phyloP scores from a whole-genome alignment of 805 yeast species.

The Candida silvicultrix region DNA sequence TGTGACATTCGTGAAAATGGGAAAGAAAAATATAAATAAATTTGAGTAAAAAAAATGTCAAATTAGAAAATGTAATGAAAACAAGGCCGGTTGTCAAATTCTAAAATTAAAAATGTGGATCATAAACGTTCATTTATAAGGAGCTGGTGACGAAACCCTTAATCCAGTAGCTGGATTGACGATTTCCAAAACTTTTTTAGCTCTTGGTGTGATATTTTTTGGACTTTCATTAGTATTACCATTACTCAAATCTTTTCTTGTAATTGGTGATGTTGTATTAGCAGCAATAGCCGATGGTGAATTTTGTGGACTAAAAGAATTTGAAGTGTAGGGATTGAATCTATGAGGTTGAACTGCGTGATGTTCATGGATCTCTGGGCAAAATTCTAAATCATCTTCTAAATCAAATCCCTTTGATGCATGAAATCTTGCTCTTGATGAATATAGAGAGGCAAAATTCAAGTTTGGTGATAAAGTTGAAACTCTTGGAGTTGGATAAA shows the following conservation, averaged over 20 bases:
- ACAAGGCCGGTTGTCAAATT: background rate
- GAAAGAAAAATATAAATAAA: background rate
- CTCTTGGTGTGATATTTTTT: slow-evolving; percentile 48
- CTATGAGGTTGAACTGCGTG: slow-evolving; percentile 28
- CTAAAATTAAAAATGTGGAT: background rate
- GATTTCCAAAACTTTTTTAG: slow-evolving; percentile 53
- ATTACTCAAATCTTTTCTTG: slow-evolving; percentile 13
- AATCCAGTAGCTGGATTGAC: slow-evolving; percentile 57
- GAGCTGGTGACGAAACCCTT: slow-evolving; percentile 47
- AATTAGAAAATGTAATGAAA: background rate
- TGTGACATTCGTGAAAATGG: background rate
- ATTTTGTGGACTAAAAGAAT: slow-evolving; percentile 49
- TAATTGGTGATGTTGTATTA: slow-evolving; percentile 14
- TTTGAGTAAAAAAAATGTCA: background rate
- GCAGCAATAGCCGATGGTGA: slow-evolving; percentile 29
- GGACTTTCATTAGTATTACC: slow-evolving; percentile 27
- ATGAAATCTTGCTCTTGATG: slow-evolving; percentile 48
- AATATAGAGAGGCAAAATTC: slow-evolving; percentile 30
- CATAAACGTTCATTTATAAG: slow-evolving; percentile 13
- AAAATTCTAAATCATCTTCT: slow-evolving; percentile 60
- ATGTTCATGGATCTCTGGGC: slow-evolving; percentile 42
- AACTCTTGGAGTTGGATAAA: slow-evolving; percentile 17
- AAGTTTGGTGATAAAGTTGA: slow-evolving; percentile 14
- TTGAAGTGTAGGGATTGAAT: slow-evolving; percentile 64
- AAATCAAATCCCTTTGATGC: slow-evolving; percentile 54